These are phyloP conservation scores for Phytophthora citrophthora DNA, from an alignment of 352 stramenopile species.

Conservation along the genomic window DNA sequence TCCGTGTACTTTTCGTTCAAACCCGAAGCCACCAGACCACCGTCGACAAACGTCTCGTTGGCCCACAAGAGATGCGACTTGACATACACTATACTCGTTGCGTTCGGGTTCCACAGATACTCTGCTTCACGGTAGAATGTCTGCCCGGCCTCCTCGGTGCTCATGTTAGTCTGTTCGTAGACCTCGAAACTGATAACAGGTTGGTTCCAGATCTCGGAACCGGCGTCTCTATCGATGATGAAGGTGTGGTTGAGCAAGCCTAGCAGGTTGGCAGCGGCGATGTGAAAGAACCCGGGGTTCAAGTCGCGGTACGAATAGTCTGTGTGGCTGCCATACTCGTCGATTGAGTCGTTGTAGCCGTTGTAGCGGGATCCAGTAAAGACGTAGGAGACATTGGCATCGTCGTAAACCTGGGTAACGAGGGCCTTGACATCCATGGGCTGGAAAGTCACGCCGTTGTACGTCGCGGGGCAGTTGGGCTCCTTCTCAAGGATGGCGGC, in stretches of 20 bases:
- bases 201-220: conserved; percentile 53
- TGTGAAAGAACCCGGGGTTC: conserved; percentile 44
- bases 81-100: conserved; percentile 40
- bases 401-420: conserved; percentile 34
- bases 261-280: conserved; percentile 45
- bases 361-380: conserved; percentile 42
- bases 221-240: conserved; percentile 39
- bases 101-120: conserved; percentile 48
- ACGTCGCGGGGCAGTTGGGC: conserved; percentile 34
- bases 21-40: conserved; percentile 25
- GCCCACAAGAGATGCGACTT: conserved; percentile 44
- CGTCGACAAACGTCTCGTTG: conserved; percentile 30
- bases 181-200: conserved; percentile 49
- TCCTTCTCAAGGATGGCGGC: conserved; percentile 38
- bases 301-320: conserved; percentile 41
- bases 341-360: conserved; percentile 15
- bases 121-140: conserved; percentile 31
- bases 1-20: no score
- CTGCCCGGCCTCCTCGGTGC: conserved; percentile 21
- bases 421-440: conserved; percentile 42
- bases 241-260: conserved; percentile 40
- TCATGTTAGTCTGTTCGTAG: conserved; percentile 28
- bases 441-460: conserved; percentile 46
- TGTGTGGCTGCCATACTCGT: conserved; percentile 42
- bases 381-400: conserved; percentile 15